Evolutionary conservation across 768 basidiomycete genomes (phyloP), one percentile per base, ranked within the genome.

Genomic region (Filobasidium wieringae): DNA sequence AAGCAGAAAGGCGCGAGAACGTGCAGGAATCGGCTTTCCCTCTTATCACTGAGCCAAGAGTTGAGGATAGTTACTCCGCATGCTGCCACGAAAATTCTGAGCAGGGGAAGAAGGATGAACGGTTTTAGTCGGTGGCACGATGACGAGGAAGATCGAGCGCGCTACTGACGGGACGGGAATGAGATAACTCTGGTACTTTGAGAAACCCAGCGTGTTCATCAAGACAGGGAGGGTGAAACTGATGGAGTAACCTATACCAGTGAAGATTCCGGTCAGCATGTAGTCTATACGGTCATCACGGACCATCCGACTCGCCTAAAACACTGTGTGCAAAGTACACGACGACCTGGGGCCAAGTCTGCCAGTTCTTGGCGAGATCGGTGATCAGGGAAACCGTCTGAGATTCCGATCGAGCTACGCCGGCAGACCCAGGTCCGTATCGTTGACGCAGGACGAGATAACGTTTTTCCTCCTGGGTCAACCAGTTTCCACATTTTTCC

Each of bases 381-480:
- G 29, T 14, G 43, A 47, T 14, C 43, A 26, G 29, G 43, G 22
- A 24, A 12, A 47, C 22, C 11, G 43, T 40, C 17, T 17, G 29
- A 19, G 43, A 19, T 24, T 47, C 43, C 15, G 43, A 47, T 5
- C 43, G 5, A 22, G 43, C 43, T 14, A 47, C 43, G 29, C 43
- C 43, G 14, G 22, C 43, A 4, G 43, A 47, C 5, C 64, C 64
- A 40, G 65, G 63, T 53, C 57, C 22, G 51, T 51, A 68, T 34
- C 63, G 60, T 22, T 47, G 51, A 7, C 66, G 58, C 2, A 68
- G 51, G 14, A 50, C 29, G 30, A 68, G 55, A 52, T 63, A 68
- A 12, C 63, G 55, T 33, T 57, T 61, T 27, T 68, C 66, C 14
- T 55, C 52, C 27, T 64, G 60, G 12, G 17, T 41, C 14, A 68